Evolutionary conservation across 441 rosid genomes (phyloP).

Genomic region (Capsella rubella): DNA sequence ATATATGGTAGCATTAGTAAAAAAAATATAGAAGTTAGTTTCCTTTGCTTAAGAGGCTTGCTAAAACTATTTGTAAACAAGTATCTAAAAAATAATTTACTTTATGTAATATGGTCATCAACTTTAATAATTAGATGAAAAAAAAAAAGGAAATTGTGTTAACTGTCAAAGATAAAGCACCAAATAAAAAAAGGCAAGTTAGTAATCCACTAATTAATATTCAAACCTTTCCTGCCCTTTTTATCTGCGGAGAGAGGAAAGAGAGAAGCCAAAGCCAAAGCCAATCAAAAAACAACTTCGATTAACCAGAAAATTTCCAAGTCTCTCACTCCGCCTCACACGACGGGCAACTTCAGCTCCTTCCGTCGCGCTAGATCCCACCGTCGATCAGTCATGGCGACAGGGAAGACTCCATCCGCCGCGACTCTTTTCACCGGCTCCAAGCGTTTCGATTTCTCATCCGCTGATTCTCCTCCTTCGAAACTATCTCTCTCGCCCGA

Average conservation of each 20-base stretch:
- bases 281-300: neutral
- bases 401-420: constrained; percentile 33
- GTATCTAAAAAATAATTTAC: neutral
- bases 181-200: neutral
- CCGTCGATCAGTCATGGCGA: constrained; percentile 52
- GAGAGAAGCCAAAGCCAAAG: neutral
- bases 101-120: too few relatives aligned
- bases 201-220: neutral
- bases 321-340: constrained; percentile 34
- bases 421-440: constrained; percentile 30
- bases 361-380: constrained; percentile 51
- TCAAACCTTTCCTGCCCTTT: neutral
- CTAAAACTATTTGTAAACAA: neutral
- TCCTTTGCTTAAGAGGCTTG: neutral
- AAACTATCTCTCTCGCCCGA: constrained; percentile 57
- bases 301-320: neutral
- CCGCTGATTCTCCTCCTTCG: constrained; percentile 55
- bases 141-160: neutral
- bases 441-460: constrained; percentile 51
- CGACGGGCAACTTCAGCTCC: constrained; percentile 68
- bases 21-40: too few relatives aligned
- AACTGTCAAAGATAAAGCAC: neutral
- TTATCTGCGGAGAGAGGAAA: neutral
- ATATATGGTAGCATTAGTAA: too few relatives aligned
- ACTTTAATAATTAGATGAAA: neutral